Conservation (phyloP, 164 flowering plant species). For the Dillenia turbinata region DNA sequence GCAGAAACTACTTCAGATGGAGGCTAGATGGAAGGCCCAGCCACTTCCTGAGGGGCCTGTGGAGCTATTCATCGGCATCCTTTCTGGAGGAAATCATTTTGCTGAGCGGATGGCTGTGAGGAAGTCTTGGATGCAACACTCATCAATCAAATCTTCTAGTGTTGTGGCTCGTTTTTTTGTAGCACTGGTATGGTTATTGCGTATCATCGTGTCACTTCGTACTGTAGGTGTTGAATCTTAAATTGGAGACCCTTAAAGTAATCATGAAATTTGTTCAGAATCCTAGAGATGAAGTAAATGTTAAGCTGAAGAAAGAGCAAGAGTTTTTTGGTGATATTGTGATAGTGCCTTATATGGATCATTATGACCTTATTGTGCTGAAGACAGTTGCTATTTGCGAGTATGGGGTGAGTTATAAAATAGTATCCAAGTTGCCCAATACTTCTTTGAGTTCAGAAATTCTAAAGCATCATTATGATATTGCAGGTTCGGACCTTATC, state of each 20-base stretch:
- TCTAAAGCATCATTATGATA: no score
- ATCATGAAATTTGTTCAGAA: slow-evolving; percentile 26
- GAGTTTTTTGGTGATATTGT: slow-evolving; percentile 70
- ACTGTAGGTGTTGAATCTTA: not conserved
- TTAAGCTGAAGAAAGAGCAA: slow-evolving; percentile 68
- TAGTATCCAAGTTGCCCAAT: not conserved
- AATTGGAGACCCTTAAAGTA: not conserved
- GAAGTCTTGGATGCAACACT: slow-evolving; percentile 74
- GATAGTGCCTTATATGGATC: slow-evolving; percentile 75
- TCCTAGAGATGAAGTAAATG: slow-evolving; percentile 58
- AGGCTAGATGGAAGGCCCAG: slow-evolving; percentile 30
- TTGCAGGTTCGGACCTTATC: slow-evolving; percentile 43
- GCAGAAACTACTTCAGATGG: slow-evolving; percentile 47
- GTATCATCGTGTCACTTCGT: not conserved
- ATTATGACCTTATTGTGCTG: slow-evolving; percentile 69
- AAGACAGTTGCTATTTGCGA: slow-evolving; percentile 76
- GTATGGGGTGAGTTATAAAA: slow-evolving; percentile 53
- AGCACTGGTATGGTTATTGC: slow-evolving; percentile 41
- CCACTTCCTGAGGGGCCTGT: slow-evolving; percentile 24
- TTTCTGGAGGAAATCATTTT: slow-evolving; percentile 41
- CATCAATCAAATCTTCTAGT: slow-evolving; percentile 41
- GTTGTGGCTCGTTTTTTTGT: slow-evolving; percentile 66
- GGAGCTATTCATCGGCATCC: slow-evolving; percentile 38
- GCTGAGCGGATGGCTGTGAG: slow-evolving; percentile 69
- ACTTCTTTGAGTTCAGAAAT: not conserved